Evolutionary conservation across 73 alveolate genomes (phyloP).

Genomic region (Blepharisma stoltei): DNA sequence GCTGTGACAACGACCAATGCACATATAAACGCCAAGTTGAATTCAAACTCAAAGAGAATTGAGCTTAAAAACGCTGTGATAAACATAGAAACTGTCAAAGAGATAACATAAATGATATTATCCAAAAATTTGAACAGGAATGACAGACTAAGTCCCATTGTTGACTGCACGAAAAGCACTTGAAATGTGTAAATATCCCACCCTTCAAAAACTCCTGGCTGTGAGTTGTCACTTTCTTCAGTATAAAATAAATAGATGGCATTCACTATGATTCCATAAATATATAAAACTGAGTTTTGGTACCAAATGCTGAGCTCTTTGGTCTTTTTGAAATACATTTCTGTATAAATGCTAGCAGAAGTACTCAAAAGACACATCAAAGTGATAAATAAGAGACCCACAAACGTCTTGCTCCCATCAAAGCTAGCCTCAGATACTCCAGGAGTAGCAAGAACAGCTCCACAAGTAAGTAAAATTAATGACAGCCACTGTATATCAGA

Average conservation of each 20-base stretch:
- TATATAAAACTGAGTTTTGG: conserved; percentile 16
- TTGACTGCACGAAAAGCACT: conserved; percentile 6
- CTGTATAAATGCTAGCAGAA: conserved; percentile 16
- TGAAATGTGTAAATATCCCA: neutral
- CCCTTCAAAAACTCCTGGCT: conserved; percentile 15
- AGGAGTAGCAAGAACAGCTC: conserved; percentile 30
- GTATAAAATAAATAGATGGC: neutral
- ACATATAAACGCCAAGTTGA: neutral
- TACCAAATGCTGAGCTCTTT: conserved; percentile 31
- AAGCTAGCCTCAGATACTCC: neutral
- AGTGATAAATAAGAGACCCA: neutral
- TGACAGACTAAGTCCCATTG: conserved; percentile 33
- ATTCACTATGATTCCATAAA: conserved; percentile 30
- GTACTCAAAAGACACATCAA: conserved; percentile 5
- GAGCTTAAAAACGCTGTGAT: conserved; percentile 14
- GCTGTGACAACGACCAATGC: conserved; percentile 22
- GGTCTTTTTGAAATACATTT: neutral
- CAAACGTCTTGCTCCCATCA: neutral
- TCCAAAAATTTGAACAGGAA: conserved; percentile 26
- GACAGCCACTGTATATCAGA: conserved; percentile 28
- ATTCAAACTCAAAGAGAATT: conserved; percentile 9
- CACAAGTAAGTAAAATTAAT: conserved; percentile 18
- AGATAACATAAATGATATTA: conserved; percentile 26
- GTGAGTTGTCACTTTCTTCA: neutral
- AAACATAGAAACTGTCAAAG: conserved; percentile 32